These are phyloP conservation scores for Chalciporus sp. DNA, from an alignment of 1,284 basidiomycete species.

Conservation along the genomic window DNA sequence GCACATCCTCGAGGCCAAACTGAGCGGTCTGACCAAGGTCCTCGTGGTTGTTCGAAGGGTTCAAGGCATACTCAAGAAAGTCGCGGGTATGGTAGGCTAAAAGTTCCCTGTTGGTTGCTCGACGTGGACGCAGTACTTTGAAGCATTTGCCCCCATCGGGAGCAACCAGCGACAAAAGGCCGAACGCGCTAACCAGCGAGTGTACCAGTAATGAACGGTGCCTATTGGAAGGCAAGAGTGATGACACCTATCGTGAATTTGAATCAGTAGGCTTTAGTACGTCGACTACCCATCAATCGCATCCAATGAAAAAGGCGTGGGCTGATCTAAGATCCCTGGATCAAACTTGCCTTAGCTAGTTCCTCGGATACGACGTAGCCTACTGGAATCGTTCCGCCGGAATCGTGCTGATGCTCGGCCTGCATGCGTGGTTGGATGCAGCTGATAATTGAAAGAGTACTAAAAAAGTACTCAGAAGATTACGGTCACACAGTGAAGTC, in stretches of 20 bases:
- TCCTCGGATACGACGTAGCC: conserved; percentile 62
- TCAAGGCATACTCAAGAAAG: conserved; percentile 58
- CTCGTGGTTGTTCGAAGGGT: conserved; percentile 29
- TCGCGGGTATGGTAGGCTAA: conserved; percentile 57
- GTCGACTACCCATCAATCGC: neutral
- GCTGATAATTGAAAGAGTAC: neutral
- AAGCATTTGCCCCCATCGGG: conserved; percentile 35
- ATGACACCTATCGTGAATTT: conserved; percentile 51
- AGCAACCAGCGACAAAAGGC: conserved; percentile 46
- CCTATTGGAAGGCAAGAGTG: conserved; percentile 79
- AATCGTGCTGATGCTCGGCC: conserved; percentile 11
- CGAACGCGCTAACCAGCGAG: conserved; percentile 62
- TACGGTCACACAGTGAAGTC: neutral
- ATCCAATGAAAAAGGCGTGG: neutral
- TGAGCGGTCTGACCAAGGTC: conserved; percentile 31
- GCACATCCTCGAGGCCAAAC: conserved; percentile 72
- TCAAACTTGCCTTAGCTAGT: conserved; percentile 46
- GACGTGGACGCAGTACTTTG: conserved; percentile 52
- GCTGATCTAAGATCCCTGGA: neutral
- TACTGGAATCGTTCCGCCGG: conserved; percentile 22
- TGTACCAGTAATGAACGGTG: conserved; percentile 84
- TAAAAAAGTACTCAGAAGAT: neutral
- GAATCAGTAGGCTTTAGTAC: neutral
- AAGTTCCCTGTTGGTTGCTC: conserved; percentile 54
- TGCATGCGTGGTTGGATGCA: neutral